These are phyloP conservation scores for Cyberlindnera misumaiensis DNA, from an alignment of 805 yeast genomes.

Conservation along the genomic window DNA sequence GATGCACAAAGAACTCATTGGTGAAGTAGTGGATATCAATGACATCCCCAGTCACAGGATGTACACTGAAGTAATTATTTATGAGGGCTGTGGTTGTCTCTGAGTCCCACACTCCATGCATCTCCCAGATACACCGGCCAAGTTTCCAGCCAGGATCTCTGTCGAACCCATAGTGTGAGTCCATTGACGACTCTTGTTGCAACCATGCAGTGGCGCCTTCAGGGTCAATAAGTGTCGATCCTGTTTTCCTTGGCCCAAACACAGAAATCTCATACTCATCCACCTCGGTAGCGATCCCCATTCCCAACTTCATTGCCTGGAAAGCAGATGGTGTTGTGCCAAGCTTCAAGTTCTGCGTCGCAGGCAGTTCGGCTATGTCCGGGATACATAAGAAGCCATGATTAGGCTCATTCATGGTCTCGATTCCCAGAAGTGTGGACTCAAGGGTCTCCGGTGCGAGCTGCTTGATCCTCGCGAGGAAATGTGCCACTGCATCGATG, in stretches of 20 bases:
- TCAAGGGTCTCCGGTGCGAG: conserved; percentile 39
- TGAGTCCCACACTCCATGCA: conserved; percentile 69
- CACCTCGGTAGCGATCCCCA: conserved; percentile 65
- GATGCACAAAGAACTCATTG: conserved; percentile 59
- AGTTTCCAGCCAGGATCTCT: conserved; percentile 59
- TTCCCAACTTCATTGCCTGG: conserved; percentile 68
- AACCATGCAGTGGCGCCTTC: conserved; percentile 68
- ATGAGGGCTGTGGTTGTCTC: conserved; percentile 29
- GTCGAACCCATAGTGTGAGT: conserved; percentile 62
- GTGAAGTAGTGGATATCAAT: conserved; percentile 51
- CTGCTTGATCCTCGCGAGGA: conserved; percentile 35
- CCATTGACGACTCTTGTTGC: conserved; percentile 40
- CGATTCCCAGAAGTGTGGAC: conserved; percentile 64
- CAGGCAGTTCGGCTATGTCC: conserved; percentile 49
- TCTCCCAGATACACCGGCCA: conserved; percentile 77
- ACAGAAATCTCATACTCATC: conserved; percentile 65
- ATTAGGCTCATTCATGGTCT: conserved; percentile 82
- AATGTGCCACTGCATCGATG: conserved; percentile 42
- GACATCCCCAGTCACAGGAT: conserved; percentile 31
- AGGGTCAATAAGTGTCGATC: conserved; percentile 54
- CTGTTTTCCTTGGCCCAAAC: conserved; percentile 70
- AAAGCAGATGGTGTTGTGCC: conserved; percentile 81
- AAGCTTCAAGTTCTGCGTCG: conserved; percentile 57
- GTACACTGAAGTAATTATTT: conserved; percentile 44
- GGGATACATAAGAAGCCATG: conserved; percentile 62